Base-by-base conservation (phyloP, 441 rosid species). In the Pelargonium australe region DNA sequence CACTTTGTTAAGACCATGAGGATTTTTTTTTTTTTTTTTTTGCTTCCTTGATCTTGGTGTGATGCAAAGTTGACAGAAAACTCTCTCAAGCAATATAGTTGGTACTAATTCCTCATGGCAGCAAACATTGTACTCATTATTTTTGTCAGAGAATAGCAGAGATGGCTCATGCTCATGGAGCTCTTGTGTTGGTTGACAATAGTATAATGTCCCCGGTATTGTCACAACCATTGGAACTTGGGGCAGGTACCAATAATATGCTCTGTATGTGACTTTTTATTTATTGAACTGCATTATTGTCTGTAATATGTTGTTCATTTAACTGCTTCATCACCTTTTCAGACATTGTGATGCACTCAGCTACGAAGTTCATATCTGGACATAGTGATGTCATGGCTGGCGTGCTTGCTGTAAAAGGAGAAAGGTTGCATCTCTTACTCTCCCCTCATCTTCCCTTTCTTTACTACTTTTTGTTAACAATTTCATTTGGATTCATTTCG, bases 261-360 rank as follows among this genome's bases (percentile, higher is more conserved):
- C 19, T 16, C 17, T 62, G 37, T 5, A 41, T 69, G 37, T 69
- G n/a, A 34, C 11, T n/a, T 65, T 2, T 67, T 64, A n/a, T n/a
- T 16, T 51, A 28, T 31, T 45, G 23, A 57, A 68, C 34, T 70
- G 34, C 57, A 37, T 40, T 49, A 17, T 65, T 37, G 28, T 28
- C 11, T 40, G 71, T 43, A 37, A 31, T 45, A 28, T 45, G 13
- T 7, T 67, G 16, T 40, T 70, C 34, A 23, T 69, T 65, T 72
- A 16, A 51, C 68, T 75, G 19, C 37, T 64, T 64, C 43, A 41
- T 79, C 53, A 12, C 40, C 17, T 78, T 74, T 74, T 70, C 86
- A 88, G 96, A 95, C 76, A 95, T 91, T 57, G 97, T 94, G 67
- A 90, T 95, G 99, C 96, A 91, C 71, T 95, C 99, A 0, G 97